Evolutionary conservation across 331 rosid species (phyloP).

Genomic region (Erythrophleum ivorense): DNA sequence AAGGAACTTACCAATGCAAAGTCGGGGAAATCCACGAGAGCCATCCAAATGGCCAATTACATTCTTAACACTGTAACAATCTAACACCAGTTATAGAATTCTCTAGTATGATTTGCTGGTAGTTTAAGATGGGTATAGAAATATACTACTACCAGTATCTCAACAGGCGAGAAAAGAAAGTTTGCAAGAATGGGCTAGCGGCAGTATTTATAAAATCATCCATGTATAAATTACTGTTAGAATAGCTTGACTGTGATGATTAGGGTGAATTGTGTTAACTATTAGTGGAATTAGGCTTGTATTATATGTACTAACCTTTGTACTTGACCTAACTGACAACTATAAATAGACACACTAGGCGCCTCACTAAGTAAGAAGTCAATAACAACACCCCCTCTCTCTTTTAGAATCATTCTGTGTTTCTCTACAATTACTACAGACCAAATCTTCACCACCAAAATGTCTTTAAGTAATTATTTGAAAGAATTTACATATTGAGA

Average conservation of each 20-base stretch:
- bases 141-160: background rate
- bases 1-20: slow-evolving; percentile 74
- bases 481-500: background rate
- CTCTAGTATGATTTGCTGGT: slow-evolving; percentile 15
- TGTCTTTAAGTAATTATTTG: background rate
- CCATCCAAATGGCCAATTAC: slow-evolving; percentile 87
- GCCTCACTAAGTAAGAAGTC: background rate
- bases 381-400: background rate
- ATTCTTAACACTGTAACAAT: slow-evolving; percentile 64
- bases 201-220: slow-evolving; percentile 1
- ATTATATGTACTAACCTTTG: too few relatives aligned
- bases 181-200: background rate
- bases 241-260: background rate
- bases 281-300: too few relatives aligned
- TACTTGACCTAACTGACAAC: too few relatives aligned
- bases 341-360: background rate
- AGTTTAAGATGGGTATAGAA: slow-evolving; percentile 1
- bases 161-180: slow-evolving; percentile 8
- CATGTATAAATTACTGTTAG: background rate
- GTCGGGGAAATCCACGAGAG: slow-evolving; percentile 76
- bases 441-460: slow-evolving; percentile 24
- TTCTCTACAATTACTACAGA: background rate
- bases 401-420: background rate
- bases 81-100: slow-evolving; percentile 32
- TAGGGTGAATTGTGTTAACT: background rate